Evolutionary conservation across 2,329 filamentous ascomycete species (phyloP).

Genomic region (Exophiala sp.): DNA sequence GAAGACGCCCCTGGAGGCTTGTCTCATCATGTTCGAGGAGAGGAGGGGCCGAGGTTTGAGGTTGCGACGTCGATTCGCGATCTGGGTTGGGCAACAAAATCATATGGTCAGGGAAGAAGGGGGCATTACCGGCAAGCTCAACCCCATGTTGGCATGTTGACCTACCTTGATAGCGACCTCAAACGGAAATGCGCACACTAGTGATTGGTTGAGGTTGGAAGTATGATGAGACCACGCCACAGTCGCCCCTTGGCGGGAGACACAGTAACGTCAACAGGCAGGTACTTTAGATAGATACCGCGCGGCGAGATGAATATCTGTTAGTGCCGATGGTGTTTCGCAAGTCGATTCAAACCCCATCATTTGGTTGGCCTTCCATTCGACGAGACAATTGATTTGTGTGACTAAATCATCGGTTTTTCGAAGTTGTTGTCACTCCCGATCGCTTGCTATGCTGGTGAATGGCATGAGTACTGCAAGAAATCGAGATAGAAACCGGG

Average conservation of each 20-base stretch:
- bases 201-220: neutral
- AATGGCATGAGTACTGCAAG: too few species aligned
- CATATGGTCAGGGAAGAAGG: neutral
- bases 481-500: too few species aligned
- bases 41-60: constrained; percentile 4
- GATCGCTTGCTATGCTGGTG: too few species aligned
- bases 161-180: neutral
- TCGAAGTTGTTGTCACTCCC: too few species aligned
- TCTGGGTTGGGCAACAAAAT: neutral
- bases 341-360: too few species aligned
- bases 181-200: neutral
- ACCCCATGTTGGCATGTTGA: neutral
- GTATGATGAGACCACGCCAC: constrained; percentile 11
- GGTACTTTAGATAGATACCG: neutral
- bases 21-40: neutral
- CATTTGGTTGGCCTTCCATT: too few species aligned
- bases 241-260: neutral
- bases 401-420: too few species aligned
- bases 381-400: too few species aligned
- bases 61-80: constrained; percentile 10
- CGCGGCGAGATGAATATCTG: too few species aligned
- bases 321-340: too few species aligned
- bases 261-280: constrained; percentile 10
- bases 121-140: neutral
- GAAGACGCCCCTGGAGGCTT: neutral